Conservation (phyloP, 2,329 filamentous ascomycete species). For the Fusarium papillatum region DNA sequence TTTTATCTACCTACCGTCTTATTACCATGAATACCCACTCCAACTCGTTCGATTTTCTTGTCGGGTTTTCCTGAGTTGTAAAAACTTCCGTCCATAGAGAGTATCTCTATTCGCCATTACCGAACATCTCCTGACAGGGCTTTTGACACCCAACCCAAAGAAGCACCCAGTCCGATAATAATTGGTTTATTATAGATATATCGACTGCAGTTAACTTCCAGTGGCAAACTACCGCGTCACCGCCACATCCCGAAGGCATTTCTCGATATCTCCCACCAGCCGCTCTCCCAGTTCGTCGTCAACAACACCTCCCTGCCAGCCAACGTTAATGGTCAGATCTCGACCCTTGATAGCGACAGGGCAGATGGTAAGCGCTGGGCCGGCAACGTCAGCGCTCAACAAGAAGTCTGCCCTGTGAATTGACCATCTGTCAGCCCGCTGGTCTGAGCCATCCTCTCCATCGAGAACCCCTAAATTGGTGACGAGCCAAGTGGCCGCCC, state of each 20-base stretch:
- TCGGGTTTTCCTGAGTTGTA: no score
- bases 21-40: background rate
- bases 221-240: background rate
- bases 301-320: conserved; percentile 34
- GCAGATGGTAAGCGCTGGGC: background rate
- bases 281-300: conserved; percentile 19
- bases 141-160: background rate
- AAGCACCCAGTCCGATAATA: background rate
- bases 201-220: background rate
- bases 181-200: background rate
- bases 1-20: background rate
- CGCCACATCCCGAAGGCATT: conserved; percentile 14
- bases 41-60: no score
- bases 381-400: conserved; percentile 24
- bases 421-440: conserved; percentile 22
- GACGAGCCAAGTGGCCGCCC: conserved; percentile 30
- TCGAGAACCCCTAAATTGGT: conserved; percentile 46
- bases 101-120: background rate
- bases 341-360: conserved; percentile 20
- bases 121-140: background rate
- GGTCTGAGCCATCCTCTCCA: conserved; percentile 3
- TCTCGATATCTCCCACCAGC: conserved; percentile 8
- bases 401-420: conserved; percentile 34
- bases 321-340: conserved; percentile 31
- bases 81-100: background rate